These are phyloP conservation scores for Aspergillus japonicus DNA, from an alignment of 2,329 filamentous ascomycete species.

Conservation along the genomic window DNA sequence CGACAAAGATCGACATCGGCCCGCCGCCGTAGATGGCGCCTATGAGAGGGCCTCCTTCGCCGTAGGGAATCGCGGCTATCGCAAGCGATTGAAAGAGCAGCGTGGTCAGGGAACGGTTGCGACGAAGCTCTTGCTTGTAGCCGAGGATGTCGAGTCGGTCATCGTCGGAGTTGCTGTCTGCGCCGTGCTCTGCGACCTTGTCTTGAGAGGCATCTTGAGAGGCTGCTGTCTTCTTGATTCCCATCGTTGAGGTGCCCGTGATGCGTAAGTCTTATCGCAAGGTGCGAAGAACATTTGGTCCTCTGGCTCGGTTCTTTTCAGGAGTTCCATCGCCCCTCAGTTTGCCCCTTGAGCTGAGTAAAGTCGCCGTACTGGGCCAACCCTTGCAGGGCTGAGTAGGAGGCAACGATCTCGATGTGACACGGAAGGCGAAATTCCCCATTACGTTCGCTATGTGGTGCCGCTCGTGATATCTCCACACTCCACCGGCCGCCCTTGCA, in stretches of 20 bases:
- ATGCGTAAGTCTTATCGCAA: background rate
- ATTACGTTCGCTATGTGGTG: background rate
- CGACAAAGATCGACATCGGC: slow-evolving; percentile 56
- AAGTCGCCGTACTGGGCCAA: background rate
- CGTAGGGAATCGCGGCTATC: slow-evolving; percentile 61
- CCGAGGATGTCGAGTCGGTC: slow-evolving; percentile 48
- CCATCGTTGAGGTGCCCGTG: background rate
- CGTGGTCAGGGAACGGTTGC: slow-evolving; percentile 61
- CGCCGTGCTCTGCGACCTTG: slow-evolving; percentile 10
- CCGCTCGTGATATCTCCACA: background rate
- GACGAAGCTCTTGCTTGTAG: slow-evolving; percentile 57
- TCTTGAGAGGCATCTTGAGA: background rate
- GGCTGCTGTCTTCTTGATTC: background rate
- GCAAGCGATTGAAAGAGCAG: slow-evolving; percentile 62
- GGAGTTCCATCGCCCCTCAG: background rate
- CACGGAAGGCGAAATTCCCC: background rate
- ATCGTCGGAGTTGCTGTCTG: slow-evolving; percentile 24
- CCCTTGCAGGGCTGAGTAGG: slow-evolving; percentile 2
- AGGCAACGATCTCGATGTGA: background rate
- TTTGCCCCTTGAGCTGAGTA: background rate
- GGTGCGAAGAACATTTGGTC: background rate
- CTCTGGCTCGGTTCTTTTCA: background rate
- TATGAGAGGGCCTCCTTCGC: slow-evolving; percentile 42
- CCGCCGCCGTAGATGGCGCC: slow-evolving; percentile 44
- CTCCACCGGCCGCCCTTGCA: background rate